These are phyloP conservation scores for Quaeritorhiza haematococci DNA, from an alignment of 371 early-diverging fungal genomes.

Conservation along the genomic window DNA sequence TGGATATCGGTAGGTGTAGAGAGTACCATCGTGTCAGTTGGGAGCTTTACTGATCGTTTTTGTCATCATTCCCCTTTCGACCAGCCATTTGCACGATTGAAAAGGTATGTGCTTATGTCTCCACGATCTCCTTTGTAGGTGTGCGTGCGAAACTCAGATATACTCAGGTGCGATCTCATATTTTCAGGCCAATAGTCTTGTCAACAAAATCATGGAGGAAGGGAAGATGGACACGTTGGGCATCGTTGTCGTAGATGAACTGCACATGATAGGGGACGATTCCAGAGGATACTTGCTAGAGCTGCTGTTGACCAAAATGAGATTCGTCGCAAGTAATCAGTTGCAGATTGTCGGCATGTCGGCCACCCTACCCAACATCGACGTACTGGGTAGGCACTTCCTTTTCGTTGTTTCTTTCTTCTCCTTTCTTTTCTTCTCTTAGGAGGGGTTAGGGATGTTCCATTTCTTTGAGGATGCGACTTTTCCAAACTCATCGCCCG, in stretches of 20 bases:
- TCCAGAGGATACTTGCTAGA: conserved; percentile 30
- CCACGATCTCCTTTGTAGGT: background rate
- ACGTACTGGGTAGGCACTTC: conserved; percentile 8
- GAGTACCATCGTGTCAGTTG: background rate
- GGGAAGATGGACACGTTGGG: conserved; percentile 11
- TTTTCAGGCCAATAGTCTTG: conserved; percentile 22
- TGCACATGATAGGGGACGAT: conserved; percentile 37
- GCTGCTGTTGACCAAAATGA: conserved; percentile 28
- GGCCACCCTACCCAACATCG: conserved; percentile 28
- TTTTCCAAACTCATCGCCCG: too few species aligned
- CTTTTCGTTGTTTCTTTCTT: background rate
- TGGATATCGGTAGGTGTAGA: conserved; percentile 23
- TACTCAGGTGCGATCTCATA: background rate
- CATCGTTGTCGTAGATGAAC: conserved; percentile 30
- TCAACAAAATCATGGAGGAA: conserved; percentile 23
- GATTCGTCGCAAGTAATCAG: conserved; percentile 2
- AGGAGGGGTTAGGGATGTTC: too few species aligned
- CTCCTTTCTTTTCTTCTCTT: background rate
- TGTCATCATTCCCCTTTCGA: background rate
- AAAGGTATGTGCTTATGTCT: conserved; percentile 18
- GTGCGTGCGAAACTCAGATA: background rate
- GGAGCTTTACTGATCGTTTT: background rate
- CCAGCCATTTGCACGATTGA: conserved; percentile 12
- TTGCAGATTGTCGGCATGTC: conserved; percentile 35
- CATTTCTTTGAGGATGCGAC: too few species aligned